A percentile compares a stretch with the other conserved stretches of the same genome.
Conservation (phyloP, 108 stramenopile species). For the Cyclostephanos invisitatus region DNA sequence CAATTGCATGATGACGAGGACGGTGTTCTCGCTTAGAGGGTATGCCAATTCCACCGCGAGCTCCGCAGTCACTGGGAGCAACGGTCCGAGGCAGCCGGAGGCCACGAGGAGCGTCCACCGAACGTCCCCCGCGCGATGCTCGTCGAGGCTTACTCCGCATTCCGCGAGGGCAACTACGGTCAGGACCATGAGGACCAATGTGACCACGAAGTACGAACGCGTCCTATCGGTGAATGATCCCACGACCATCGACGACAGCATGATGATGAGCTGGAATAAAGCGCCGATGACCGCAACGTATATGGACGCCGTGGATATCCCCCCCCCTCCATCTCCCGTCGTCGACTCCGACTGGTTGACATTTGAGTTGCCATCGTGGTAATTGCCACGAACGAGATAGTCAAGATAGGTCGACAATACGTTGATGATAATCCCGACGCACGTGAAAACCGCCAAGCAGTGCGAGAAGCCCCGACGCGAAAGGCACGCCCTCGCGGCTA, state of each 20-base stretch:
- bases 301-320: constrained; percentile 51
- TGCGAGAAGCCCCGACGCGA: constrained; percentile 78
- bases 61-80: constrained; percentile 85
- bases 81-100: constrained; percentile 78
- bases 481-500: constrained; percentile 74
- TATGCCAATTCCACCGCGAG: constrained; percentile 85
- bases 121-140: constrained; percentile 63
- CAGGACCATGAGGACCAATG: constrained; percentile 67
- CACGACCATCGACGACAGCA: constrained; percentile 81
- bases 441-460: constrained; percentile 73
- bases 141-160: constrained; percentile 84
- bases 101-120: constrained; percentile 73
- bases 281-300: constrained; percentile 84
- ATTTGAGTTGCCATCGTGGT: constrained; percentile 15
- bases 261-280: constrained; percentile 79
- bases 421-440: constrained; percentile 82
- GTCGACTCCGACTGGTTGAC: not conserved
- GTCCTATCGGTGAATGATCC: constrained; percentile 77
- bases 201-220: constrained; percentile 79
- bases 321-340: not conserved
- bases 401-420: constrained; percentile 84
- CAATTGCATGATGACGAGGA: constrained; percentile 85
- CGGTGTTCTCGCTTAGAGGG: constrained; percentile 85
- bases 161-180: constrained; percentile 85
- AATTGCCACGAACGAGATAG: constrained; percentile 76